Evolutionary conservation across 257 asterid species (phyloP), one percentile per base, ranked within the genome.

Genomic region (Solanum etuberosum): DNA sequence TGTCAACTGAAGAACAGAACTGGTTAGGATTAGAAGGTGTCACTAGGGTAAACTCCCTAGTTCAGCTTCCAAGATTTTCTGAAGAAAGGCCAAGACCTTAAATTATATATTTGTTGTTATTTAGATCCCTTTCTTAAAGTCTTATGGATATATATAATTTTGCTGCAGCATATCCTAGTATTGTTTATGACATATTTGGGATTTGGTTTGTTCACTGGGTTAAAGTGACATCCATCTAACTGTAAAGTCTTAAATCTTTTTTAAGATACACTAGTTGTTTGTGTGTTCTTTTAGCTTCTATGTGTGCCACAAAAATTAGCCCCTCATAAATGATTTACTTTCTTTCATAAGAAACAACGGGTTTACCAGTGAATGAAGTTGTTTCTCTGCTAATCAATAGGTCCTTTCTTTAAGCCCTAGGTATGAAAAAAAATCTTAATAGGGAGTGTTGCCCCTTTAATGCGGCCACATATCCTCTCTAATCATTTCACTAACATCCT

Each of bases 11-110:
- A 76, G 99, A 94, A 80, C 93, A 92, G 85, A 90, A 93, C 78
- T 97, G 99, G 99, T 97, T 94, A 14, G 98, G 99, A 71, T 90
- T 97, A 94, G 99, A 97, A 92, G 99, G 99, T 8, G 98, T 97
- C 25, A 97, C 99, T 42, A 91, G 99, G 85, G 99, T 97, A 20
- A 97, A 97, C 93, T 97, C 99, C 42, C 88, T 97, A 37, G 99
- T 97, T 89, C 99, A 95, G 85, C 98, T 97, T 78, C 98, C 98
- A 84, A 93, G 99, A 91, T 97, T 97, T 91, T 95, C 98, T 32
- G 95, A 90, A 84, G 99, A 95, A 70, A 91, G 87, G 89, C 92
- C 95, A 48, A 91, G 92, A 90, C 93, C 96, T 48, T 96, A 86
- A 92, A 20, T 84, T 82, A 34, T 89, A 40, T 25, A 23, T 67